These are phyloP conservation scores for Alectoria sarmentosa DNA, from an alignment of 495 filamentous ascomycete species.

Conservation along the genomic window DNA sequence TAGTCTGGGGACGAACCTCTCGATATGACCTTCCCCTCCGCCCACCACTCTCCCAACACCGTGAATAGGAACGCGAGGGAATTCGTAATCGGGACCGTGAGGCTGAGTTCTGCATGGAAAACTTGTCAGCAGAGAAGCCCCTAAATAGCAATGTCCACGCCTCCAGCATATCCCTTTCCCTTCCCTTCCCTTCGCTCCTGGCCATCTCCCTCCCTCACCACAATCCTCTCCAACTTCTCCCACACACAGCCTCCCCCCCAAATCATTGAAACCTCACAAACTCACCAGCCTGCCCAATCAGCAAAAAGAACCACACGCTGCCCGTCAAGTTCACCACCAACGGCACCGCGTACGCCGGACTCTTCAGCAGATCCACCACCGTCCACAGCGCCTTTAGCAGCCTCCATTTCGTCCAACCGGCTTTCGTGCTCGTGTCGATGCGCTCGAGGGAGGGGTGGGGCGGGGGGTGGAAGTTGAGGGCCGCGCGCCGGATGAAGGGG, in stretches of 20 bases:
- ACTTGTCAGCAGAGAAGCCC: background rate
- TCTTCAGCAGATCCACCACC: conserved; percentile 68
- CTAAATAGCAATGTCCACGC: background rate
- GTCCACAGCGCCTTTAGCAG: conserved; percentile 51
- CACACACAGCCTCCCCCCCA: background rate
- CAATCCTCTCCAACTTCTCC: too few species aligned
- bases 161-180: background rate
- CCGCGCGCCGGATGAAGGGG: conserved; percentile 53
- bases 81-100: conserved; percentile 93
- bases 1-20: conserved; percentile 51
- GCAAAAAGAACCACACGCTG: conserved; percentile 93
- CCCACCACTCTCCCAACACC: conserved; percentile 91
- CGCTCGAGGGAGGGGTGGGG: conserved; percentile 23
- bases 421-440: conserved; percentile 13
- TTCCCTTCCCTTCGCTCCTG: too few species aligned
- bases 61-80: conserved; percentile 93
- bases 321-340: conserved; percentile 87
- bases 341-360: conserved; percentile 77
- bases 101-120: conserved; percentile 59
- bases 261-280: too few species aligned
- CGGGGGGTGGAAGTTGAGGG: conserved; percentile 48
- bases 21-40: conserved; percentile 80
- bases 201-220: background rate
- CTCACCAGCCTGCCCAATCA: conserved; percentile 61
- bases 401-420: conserved; percentile 19